Percentiles rank a stretch among this genome's conserved stretches.
phyloP scores from a whole-genome alignment of 1,139 yeast genomes.

The Geotrichum histeridarum region DNA sequence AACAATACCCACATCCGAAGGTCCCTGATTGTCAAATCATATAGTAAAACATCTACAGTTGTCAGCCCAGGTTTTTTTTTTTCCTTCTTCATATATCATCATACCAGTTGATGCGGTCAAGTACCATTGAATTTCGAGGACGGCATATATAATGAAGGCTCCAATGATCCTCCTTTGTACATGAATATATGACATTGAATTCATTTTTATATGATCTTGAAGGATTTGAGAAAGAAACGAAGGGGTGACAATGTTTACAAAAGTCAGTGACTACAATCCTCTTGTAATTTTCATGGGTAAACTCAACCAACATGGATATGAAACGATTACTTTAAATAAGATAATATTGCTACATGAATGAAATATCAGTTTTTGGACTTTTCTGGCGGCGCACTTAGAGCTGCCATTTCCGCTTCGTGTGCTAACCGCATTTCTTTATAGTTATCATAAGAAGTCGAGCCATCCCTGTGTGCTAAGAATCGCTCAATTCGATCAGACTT shows the following conservation, averaged over 20 bases:
- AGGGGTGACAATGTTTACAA: not conserved
- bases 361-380: not conserved
- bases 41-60: not conserved
- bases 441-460: slow-evolving; percentile 14
- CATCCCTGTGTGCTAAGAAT: slow-evolving; percentile 18
- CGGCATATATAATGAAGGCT: not conserved
- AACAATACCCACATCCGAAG: not conserved
- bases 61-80: not conserved
- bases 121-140: not conserved
- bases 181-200: not conserved
- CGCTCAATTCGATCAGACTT: slow-evolving; percentile 15
- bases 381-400: not conserved
- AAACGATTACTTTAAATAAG: too few species aligned
- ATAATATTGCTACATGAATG: too few species aligned
- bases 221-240: not conserved
- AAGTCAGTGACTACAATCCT: not conserved
- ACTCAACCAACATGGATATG: too few species aligned
- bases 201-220: not conserved
- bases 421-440: slow-evolving; percentile 9
- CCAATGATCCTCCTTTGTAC: not conserved
- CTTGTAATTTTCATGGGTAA: not conserved
- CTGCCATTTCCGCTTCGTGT: slow-evolving; percentile 1
- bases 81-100: not conserved
- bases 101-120: not conserved
- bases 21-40: not conserved